Evolutionary conservation across 305 asterid genomes (phyloP), one percentile per base, ranked within the genome.

Genomic region (Nicotiana rustica): DNA sequence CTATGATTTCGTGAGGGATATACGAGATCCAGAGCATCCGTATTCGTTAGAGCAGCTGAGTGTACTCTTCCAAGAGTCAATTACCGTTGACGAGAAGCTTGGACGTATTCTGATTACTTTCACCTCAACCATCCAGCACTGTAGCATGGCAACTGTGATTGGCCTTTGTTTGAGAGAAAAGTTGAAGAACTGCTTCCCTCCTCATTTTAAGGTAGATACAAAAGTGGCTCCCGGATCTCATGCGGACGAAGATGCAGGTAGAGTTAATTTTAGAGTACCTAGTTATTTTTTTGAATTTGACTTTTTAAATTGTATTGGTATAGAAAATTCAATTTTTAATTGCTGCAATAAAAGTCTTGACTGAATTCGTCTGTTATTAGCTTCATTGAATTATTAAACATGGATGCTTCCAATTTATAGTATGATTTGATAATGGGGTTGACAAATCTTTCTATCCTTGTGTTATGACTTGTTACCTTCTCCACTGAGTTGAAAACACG

Each of bases 1-100:
- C 77, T 95, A 89, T 82, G 99, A 93, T 78, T 78, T 86, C 81
- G 92, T 95, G 87, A 91, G 93, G 89, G 99, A 95, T 84, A 95
- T 94, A 60, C 88, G 97, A 86, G 99, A 95, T 93, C 98, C 98
- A 21, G 99, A 95, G 91, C 99, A 95, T 86, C 98, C 99, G 3
- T 94, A 95, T 62, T 91, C 98, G 10, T 87, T 95, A 36, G 99
- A 95, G 90, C 97, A 95, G 91, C 97, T 95, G 75, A 92, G 96
- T 59, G 97, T 95, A 56, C 95, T 95, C 52, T 90, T 98, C 0
- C 92, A 95, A 86, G 97, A 95, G 83, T 92, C 98, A 18, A 90
- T 94, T 62, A 87, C 97, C 21, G 97, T 95, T 71, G 96, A 94
- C 82, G 96, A 95, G 84, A 90, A 94, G 89, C 97, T 87, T 64